These are phyloP conservation scores for Chlamydomonas eustigma DNA, from an alignment of 139 green algal species.

Conservation along the genomic window DNA sequence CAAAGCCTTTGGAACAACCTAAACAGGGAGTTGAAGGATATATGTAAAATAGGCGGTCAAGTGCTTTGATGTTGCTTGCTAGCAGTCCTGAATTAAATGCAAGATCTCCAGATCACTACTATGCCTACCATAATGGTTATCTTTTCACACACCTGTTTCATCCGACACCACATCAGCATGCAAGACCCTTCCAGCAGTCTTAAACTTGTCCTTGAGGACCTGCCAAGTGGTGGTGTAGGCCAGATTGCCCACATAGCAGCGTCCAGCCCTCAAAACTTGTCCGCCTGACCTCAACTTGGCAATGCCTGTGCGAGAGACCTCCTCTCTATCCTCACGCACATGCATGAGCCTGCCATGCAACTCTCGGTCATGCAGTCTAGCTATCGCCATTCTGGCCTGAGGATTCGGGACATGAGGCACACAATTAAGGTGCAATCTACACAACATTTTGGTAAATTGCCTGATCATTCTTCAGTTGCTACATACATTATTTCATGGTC, in stretches of 20 bases:
- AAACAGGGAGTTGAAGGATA: no score
- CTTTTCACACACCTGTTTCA: constrained; percentile 6
- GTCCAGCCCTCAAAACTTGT: background rate
- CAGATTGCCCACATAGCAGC: constrained; percentile 87
- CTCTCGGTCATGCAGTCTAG: constrained; percentile 71
- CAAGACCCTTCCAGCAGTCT: constrained; percentile 48
- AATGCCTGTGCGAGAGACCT: constrained; percentile 28
- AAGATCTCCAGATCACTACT: no score
- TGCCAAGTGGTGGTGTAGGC: constrained; percentile 82
- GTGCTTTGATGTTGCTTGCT: no score
- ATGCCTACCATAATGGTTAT: background rate
- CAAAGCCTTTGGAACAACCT: constrained; percentile 92
- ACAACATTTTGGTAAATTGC: no score
- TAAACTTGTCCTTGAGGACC: constrained; percentile 77
- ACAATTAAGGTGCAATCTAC: no score
- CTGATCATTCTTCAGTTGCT: no score
- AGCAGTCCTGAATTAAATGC: no score
- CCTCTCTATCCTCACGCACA: constrained; percentile 90
- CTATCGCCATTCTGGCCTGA: constrained; percentile 63
- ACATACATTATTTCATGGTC: no score
- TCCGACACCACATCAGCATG: background rate
- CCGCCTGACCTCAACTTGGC: background rate
- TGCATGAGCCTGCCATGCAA: constrained; percentile 84
- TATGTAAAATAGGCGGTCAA: no score
- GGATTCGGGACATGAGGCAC: no score